Base-by-base conservation (phyloP, 2,329 filamentous ascomycete genomes). In the Hymenoscyphus repandus region DNA sequence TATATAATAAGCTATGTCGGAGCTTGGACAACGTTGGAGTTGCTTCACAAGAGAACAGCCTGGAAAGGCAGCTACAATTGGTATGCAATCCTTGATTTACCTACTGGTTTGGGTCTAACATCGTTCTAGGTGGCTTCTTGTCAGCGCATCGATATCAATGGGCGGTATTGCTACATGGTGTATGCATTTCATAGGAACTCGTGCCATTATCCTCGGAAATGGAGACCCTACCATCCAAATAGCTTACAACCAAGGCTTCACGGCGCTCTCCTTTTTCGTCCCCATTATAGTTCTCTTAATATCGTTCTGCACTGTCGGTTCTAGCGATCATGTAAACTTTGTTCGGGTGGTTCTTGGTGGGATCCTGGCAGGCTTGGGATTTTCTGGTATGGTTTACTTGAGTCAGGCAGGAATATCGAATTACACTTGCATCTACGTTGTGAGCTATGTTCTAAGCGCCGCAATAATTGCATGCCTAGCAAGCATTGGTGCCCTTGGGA, bases 341-440 rank as follows among this genome's bases (percentile, higher is more conserved):
- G 69, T 76, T 67, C 78, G 83, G 40, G 75, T 87, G 10, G 63
- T 76, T 6, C 63, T 80, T 5, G 85, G 86, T 7, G 88, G 89
- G 6, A 63, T 81, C 1, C 74, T 91, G 39, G 85, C 86, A 1
- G 90, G 90, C 12, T 74, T 82, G 5, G 84, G 88, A 18, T 84
- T 93, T 45, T 89, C 86, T 53, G 86, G 85, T 31, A 93, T 95
- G 89, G 88, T 95, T 66, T 95, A 93, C 62, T 73, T 92, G 15
- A 88, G 88, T n/a, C 90, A 95, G 64, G 79, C 86, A 31, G 89
- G 88, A 32, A 90, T 92, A 54, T 75, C 76, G 27, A 92, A 95
- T 65, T 95, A 93, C 63, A 69, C 65, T 3, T 84, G 87, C 59
- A 69, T 73, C 10, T 90, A 91, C 59, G 81, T 82, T 62, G 43